phyloP scores from a whole-genome alignment of 2,329 filamentous ascomycete species.

The Phoma herbarum region DNA sequence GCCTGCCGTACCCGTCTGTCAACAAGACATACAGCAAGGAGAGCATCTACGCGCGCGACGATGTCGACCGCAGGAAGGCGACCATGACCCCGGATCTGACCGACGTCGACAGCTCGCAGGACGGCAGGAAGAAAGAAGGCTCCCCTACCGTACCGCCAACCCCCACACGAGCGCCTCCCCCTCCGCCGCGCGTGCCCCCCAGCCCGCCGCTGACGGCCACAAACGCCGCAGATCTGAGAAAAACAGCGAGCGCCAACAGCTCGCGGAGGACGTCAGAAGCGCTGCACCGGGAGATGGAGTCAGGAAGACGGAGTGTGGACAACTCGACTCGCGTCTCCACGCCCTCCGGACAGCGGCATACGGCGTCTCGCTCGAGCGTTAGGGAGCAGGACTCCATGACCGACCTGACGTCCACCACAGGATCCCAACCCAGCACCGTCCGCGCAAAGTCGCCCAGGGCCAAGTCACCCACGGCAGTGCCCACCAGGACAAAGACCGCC shows the following conservation, averaged over 20 bases:
- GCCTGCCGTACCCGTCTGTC: constrained; percentile 79
- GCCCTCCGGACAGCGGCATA: constrained; percentile 46
- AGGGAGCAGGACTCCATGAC: constrained; percentile 52
- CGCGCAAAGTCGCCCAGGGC: constrained; percentile 42
- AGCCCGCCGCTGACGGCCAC: constrained; percentile 58
- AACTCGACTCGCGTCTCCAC: constrained; percentile 48
- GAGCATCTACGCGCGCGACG: constrained; percentile 69
- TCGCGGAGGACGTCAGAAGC: constrained; percentile 53
- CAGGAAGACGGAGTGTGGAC: constrained; percentile 54
- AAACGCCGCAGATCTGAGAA: constrained; percentile 52
- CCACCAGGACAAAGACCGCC: constrained; percentile 34
- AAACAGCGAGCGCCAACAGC: constrained; percentile 56
- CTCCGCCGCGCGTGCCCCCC: constrained; percentile 52
- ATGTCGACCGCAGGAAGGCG: constrained; percentile 42
- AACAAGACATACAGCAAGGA: constrained; percentile 95
- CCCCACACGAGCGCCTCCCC: constrained; percentile 31
- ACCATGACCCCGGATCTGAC: constrained; percentile 54
- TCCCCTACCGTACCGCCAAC: constrained; percentile 20
- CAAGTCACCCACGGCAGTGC: constrained; percentile 35
- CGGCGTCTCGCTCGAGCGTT: constrained; percentile 55
- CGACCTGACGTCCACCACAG: constrained; percentile 55
- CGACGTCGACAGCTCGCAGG: constrained; percentile 48
- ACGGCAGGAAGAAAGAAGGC: constrained; percentile 37
- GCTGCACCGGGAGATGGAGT: constrained; percentile 48
- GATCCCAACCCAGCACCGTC: constrained; percentile 52